phyloP scores from a whole-genome alignment of 2,329 filamentous ascomycete genomes.

The Microcera coccophila region DNA sequence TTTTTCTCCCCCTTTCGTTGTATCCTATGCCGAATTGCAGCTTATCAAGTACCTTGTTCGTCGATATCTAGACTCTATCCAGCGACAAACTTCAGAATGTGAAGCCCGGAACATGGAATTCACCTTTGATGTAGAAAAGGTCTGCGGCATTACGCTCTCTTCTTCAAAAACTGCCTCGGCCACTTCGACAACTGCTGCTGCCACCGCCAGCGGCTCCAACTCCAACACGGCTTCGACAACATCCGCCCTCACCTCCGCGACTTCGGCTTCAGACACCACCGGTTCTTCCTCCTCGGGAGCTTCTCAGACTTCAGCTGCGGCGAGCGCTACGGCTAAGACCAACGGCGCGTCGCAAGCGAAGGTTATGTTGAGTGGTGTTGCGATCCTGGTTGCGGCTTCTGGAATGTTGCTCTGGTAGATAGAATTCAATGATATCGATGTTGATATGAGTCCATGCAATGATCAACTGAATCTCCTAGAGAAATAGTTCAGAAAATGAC shows the following conservation, averaged over 20 bases:
- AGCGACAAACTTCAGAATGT: slow-evolving; percentile 1
- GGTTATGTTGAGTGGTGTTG: background rate
- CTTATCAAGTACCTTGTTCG: background rate
- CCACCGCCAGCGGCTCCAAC: background rate
- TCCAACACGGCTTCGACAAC: background rate
- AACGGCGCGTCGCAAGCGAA: background rate
- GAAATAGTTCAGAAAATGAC: too few species aligned
- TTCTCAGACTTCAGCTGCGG: background rate
- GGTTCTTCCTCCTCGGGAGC: background rate
- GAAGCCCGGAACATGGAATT: slow-evolving; percentile 3
- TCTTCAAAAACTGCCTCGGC: background rate
- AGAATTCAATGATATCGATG: background rate
- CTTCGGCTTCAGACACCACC: background rate
- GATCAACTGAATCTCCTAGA: too few species aligned
- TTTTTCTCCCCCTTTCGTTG: background rate
- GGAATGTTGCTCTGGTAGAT: background rate
- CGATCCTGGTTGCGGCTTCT: background rate
- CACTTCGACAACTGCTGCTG: background rate
- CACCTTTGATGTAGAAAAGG: slow-evolving; percentile 4
- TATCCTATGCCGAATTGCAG: background rate
- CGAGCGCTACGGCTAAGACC: background rate
- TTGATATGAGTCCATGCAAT: too few species aligned
- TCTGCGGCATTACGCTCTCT: slow-evolving; percentile 4
- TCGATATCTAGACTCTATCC: slow-evolving; percentile 1
- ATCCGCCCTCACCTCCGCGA: background rate